Evolutionary conservation across 768 basidiomycete genomes (phyloP), one percentile per base, ranked within the genome.

Genomic region (Pleurotus sapidus): DNA sequence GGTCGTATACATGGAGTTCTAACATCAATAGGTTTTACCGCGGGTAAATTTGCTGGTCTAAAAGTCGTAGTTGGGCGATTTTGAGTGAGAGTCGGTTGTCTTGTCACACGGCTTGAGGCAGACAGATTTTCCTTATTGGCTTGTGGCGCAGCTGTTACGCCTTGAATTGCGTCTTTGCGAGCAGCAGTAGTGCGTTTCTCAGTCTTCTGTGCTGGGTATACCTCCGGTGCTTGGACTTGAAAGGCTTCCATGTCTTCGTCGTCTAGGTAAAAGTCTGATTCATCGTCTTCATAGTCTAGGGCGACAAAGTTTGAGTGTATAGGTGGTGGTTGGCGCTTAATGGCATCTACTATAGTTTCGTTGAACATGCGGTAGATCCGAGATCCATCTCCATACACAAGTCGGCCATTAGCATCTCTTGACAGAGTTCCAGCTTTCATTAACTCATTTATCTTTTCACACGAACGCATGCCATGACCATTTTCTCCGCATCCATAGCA

Each of bases 401-500:
- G 14, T 12, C 20, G 12, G 9, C 45, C 45, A 15, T 46, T 9
- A 15, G 12, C 12, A 46, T 12, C 20, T 3, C 20, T 14, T 15
- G 18, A 1, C 8, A 46, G 20, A 46, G 20, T 46, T 20, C 45
- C 45, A 18, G 14, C 20, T 14, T 46, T 14, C 14, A 46, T 20
- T 2, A 18, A 9, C 9, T 15, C 20, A 3, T 2, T 20, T 12
- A 46, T 18, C 18, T 46, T 20, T 9, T 12, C 15, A 5, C 45
- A 46, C 2, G 9, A 9, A 15, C 45, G 14, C 8, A 46, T 12
- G 1, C n/a, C 20, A 24, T 55, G 53, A 15, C 53, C 53, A 14
- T 11, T 24, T 15, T 42, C 42, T 48, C 39, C 42, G 42, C 53
- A 55, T 2, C 53, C 53, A 55, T 37, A 55, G 38, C 53, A 55